Evolutionary conservation across 257 asterid species (phyloP).

Genomic region (Striga asiatica): DNA sequence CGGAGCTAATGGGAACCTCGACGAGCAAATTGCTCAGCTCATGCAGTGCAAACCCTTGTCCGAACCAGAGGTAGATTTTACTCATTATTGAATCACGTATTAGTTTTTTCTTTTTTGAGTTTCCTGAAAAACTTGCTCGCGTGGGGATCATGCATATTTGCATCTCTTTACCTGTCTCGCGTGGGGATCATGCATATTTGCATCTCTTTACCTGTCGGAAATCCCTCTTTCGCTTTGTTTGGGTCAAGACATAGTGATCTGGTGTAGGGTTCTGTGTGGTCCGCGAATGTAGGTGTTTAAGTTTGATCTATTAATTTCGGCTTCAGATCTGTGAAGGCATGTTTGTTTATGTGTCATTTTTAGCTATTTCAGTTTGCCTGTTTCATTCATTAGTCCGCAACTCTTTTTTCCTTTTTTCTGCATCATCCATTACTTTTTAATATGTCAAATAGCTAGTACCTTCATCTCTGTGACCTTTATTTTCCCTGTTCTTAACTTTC

Average conservation of each 20-base stretch:
- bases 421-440: not conserved
- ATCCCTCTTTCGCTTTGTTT: not conserved
- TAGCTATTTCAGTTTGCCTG: not conserved
- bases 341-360: not conserved
- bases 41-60: slow-evolving; percentile 84
- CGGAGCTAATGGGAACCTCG: slow-evolving; percentile 48
- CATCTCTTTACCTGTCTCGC: not conserved
- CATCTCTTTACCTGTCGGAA: not conserved
- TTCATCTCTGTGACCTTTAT: not conserved
- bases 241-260: slow-evolving; percentile 16
- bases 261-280: not conserved
- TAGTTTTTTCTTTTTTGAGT: not conserved
- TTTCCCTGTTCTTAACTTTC: no score
- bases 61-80: slow-evolving; percentile 49
- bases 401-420: not conserved
- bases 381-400: not conserved
- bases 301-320: slow-evolving; percentile 13
- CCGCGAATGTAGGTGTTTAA: not conserved
- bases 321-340: slow-evolving; percentile 17
- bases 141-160: not conserved
- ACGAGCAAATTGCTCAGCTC: slow-evolving; percentile 72
- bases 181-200: not conserved
- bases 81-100: not conserved
- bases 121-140: not conserved
- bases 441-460: not conserved